phyloP scores from a whole-genome alignment of 2,329 filamentous ascomycete genomes.

The Paecilomyces sp. region DNA sequence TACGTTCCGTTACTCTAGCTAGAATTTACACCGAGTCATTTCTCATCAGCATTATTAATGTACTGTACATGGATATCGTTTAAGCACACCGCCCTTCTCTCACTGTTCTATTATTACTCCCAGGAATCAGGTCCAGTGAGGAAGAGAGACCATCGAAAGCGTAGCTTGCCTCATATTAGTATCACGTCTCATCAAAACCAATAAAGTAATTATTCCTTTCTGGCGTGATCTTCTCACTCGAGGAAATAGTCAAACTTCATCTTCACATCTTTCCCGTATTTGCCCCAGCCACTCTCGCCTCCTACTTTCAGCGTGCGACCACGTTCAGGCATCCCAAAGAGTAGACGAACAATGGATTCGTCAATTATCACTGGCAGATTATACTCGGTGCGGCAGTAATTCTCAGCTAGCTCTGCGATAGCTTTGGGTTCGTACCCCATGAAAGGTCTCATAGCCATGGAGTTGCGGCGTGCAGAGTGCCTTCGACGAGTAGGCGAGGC shows the following conservation, averaged over 20 bases:
- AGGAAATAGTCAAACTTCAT: background rate
- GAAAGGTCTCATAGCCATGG: background rate
- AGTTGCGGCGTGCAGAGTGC: background rate
- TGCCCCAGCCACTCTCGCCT: background rate
- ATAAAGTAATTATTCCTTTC: background rate
- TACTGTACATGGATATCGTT: no score
- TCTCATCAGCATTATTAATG: no score
- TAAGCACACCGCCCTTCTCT: no score
- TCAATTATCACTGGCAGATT: background rate
- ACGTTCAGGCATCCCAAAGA: background rate
- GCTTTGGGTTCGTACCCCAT: background rate
- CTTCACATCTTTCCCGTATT: background rate
- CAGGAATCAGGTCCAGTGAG: no score
- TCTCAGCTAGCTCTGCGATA: background rate
- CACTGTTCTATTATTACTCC: no score
- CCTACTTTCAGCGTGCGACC: background rate
- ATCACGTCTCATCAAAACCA: background rate
- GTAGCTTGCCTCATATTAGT: background rate
- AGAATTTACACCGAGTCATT: no score
- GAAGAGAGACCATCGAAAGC: no score
- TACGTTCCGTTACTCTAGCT: no score
- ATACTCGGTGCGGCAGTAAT: background rate
- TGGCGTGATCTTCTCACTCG: background rate
- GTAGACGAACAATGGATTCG: background rate
- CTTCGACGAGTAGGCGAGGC: background rate